Percentiles rank a stretch among this genome's conserved stretches.
phyloP scores from a whole-genome alignment of 176 grass and related monocot genomes.

The Carex myosuroides region DNA sequence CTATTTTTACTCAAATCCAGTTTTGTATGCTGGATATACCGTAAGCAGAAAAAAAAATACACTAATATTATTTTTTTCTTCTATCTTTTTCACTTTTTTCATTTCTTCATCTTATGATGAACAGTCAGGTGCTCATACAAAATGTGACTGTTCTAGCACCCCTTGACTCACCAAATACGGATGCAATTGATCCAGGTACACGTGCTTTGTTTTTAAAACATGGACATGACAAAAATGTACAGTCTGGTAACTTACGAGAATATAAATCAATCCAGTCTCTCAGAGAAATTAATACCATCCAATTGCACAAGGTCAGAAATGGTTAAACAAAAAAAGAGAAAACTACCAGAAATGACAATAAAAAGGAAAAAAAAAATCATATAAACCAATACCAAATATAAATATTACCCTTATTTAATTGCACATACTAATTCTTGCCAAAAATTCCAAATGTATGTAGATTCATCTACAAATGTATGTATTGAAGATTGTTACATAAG shows the following conservation, averaged over 20 bases:
- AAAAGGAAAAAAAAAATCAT: neutral
- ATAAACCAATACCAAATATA: neutral
- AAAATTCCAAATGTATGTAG: conserved; percentile 23
- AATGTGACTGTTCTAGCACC: conserved; percentile 82
- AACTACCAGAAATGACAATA: neutral
- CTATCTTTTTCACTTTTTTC: neutral
- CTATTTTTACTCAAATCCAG: neutral
- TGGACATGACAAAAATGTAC: neutral
- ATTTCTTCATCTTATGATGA: conserved; percentile 33
- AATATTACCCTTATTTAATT: neutral
- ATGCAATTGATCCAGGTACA: conserved; percentile 86
- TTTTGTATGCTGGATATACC: neutral
- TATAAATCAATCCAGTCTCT: neutral
- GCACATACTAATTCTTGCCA: neutral
- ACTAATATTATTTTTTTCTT: conserved; percentile 15
- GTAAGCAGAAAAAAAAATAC: neutral
- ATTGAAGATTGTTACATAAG: conserved; percentile 84
- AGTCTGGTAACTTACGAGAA: conserved; percentile 7
- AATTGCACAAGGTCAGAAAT: neutral
- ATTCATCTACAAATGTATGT: conserved; percentile 83
- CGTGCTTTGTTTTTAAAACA: neutral
- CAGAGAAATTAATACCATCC: neutral
- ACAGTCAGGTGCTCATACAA: conserved; percentile 83
- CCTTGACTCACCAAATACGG: conserved; percentile 77
- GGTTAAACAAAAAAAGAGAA: neutral